Percentiles rank a stretch among this genome's conserved stretches.
These are phyloP conservation scores for Boletus subparvulus DNA, from an alignment of 768 basidiomycete genomes.

Conservation along the genomic window DNA sequence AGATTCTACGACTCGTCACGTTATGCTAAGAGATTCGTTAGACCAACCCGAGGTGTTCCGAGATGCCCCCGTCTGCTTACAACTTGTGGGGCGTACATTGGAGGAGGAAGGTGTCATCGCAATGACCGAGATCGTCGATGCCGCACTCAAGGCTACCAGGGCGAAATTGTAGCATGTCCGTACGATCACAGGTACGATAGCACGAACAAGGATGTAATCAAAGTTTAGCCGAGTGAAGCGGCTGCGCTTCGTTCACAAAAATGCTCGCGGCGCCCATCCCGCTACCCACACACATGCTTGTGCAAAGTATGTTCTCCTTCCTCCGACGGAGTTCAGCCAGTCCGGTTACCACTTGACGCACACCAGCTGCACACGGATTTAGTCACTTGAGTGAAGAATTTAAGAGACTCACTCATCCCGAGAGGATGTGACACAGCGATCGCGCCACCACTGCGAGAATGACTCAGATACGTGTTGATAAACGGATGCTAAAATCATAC, in stretches of 20 bases:
- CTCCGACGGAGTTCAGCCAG: slow-evolving; percentile 75
- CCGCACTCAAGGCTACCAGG: slow-evolving; percentile 40
- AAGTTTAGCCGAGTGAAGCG: slow-evolving; percentile 25
- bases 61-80: slow-evolving; percentile 62
- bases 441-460: slow-evolving; percentile 65
- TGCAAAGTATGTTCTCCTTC: slow-evolving; percentile 70
- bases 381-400: slow-evolving; percentile 10
- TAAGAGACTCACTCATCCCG: slow-evolving; percentile 67
- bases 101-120: slow-evolving; percentile 76
- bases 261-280: slow-evolving; percentile 88
- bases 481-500: slow-evolving; percentile 39
- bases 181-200: neutral
- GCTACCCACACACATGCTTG: slow-evolving; percentile 80
- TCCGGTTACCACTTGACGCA: slow-evolving; percentile 87
- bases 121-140: slow-evolving; percentile 65
- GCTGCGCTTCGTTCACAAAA: slow-evolving; percentile 65
- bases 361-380: slow-evolving; percentile 54
- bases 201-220: slow-evolving; percentile 5
- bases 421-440: slow-evolving; percentile 83
- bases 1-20: neutral
- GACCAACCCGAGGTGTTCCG: slow-evolving; percentile 57
- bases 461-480: neutral
- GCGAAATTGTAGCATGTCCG: neutral
- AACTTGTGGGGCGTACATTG: slow-evolving; percentile 64
- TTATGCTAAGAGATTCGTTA: slow-evolving; percentile 23